Base-by-base conservation (phyloP, 495 filamentous ascomycete species). In the Umbilicaria muhlenbergii region DNA sequence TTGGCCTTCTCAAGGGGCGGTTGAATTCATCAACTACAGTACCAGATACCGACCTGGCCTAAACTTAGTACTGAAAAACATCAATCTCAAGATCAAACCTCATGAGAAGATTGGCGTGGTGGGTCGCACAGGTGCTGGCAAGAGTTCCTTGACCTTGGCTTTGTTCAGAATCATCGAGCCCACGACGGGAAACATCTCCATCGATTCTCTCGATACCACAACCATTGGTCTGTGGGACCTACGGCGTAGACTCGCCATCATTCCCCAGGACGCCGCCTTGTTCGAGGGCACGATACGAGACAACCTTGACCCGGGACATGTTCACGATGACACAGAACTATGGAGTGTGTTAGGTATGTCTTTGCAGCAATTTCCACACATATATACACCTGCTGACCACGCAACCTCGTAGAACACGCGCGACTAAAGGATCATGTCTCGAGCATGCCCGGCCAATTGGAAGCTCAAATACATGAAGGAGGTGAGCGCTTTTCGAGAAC, bases 31-130 rank as follows among this genome's bases (percentile, higher is more conserved):
- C 50, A 83, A 93, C 61, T 96, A 88, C 69, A 95, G 87, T 62
- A 83, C 91, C 34, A 74, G 88, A 33, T 98, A 98, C 60, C 81
- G 91, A 36, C 71, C 78, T 45, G 89, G 80, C 8, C 73, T 98
- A 12, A 86, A 94, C 59, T 67, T 93, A 46, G 86, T 95, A 44
- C 75, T 98, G 52, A 94, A 92, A 67, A 75, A 94, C 56, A 79
- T 98, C 59, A 85, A 78, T 50, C 65, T 98, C 13, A 75, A 85
- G 51, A 93, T 98, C 65, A 91, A 89, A 63, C 78, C 89, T 32
- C 87, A 81, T 58, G 91, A 98, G 68, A 98, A 98, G 71, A 85
- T 98, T 60, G 91, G 91, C 47, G 89, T 98, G 21, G 91, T 98
- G 36, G 91, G 91, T 51, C 81, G 91, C 16, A 98, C 91, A 10